Percentiles rank a stretch among this genome's conserved stretches.
Conservation (phyloP, 495 filamentous ascomycete genomes). For the Penicillium ochrochloron region DNA sequence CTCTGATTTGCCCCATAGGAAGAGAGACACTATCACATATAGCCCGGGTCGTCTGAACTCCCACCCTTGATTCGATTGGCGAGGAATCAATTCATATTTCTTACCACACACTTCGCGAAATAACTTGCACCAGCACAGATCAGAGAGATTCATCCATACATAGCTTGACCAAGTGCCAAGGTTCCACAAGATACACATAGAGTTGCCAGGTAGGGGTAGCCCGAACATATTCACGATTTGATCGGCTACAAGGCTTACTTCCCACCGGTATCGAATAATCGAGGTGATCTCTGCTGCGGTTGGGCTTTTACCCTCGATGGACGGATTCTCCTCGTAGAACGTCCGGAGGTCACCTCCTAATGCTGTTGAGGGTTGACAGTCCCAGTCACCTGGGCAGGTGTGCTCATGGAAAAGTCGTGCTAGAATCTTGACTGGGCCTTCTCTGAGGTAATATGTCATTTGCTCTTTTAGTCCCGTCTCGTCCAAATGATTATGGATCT, state of each 20-base stretch:
- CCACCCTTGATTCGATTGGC: neutral
- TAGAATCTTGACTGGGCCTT: neutral
- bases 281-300: neutral
- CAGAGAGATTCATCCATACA: neutral
- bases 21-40: neutral
- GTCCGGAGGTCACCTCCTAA: neutral
- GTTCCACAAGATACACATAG: neutral
- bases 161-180: neutral
- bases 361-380: neutral
- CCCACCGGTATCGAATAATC: neutral
- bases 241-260: neutral
- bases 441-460: neutral
- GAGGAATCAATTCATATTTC: neutral
- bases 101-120: neutral
- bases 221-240: neutral
- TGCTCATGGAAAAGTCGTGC: neutral
- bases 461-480: neutral
- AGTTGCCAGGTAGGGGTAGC: neutral
- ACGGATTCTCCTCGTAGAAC: neutral
- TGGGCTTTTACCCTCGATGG: neutral
- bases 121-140: neutral
- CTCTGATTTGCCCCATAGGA: neutral
- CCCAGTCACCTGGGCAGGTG: slow-evolving; percentile 3
- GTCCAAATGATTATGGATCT: neutral
- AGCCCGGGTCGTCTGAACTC: slow-evolving; percentile 1